A percentile compares a stretch with the other conserved stretches of the same genome.
Evolutionary conservation across 129 eudicot species (phyloP).

Genomic region (Tagetes erecta): DNA sequence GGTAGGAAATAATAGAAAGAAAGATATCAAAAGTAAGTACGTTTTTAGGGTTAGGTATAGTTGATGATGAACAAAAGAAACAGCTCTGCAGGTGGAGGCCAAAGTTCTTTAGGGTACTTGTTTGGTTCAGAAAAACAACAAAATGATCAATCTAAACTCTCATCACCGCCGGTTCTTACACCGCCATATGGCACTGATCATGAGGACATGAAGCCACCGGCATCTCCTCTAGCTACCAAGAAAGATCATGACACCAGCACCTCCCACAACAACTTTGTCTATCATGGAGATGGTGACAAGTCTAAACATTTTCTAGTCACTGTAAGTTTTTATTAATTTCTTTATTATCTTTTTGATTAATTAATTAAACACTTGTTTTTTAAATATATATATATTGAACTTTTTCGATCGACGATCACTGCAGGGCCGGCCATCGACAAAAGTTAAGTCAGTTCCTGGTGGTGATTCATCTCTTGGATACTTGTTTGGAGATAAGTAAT

Average conservation of each 20-base stretch:
- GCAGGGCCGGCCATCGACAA: slow-evolving; percentile 68
- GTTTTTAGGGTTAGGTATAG: slow-evolving; percentile 26
- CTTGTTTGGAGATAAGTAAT: slow-evolving; percentile 69
- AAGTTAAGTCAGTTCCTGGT: slow-evolving; percentile 67
- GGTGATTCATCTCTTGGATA: slow-evolving; percentile 73
- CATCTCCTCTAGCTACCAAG: slow-evolving; percentile 32
- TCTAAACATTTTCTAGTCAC: slow-evolving; percentile 43
- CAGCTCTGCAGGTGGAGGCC: slow-evolving; percentile 56
- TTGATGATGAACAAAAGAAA: slow-evolving; percentile 46
- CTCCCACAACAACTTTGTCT: slow-evolving; percentile 30
- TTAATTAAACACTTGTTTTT: not conserved
- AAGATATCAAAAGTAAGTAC: not conserved
- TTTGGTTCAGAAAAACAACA: slow-evolving; percentile 43
- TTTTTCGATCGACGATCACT: no score
- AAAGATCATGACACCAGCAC: slow-evolving; percentile 25
- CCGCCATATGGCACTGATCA: slow-evolving; percentile 60
- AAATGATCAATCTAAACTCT: slow-evolving; percentile 24
- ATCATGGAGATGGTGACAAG: slow-evolving; percentile 40
- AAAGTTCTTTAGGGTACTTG: slow-evolving; percentile 61
- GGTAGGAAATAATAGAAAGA: not conserved
- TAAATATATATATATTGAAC: not conserved
- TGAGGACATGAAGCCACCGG: slow-evolving; percentile 7
- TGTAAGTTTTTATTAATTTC: slow-evolving; percentile 31
- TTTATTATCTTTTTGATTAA: not conserved
- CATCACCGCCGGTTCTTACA: slow-evolving; percentile 7